Evolutionary conservation across 768 basidiomycete species (phyloP), one percentile per base, ranked within the genome.

Genomic region (Ramaria sp.): DNA sequence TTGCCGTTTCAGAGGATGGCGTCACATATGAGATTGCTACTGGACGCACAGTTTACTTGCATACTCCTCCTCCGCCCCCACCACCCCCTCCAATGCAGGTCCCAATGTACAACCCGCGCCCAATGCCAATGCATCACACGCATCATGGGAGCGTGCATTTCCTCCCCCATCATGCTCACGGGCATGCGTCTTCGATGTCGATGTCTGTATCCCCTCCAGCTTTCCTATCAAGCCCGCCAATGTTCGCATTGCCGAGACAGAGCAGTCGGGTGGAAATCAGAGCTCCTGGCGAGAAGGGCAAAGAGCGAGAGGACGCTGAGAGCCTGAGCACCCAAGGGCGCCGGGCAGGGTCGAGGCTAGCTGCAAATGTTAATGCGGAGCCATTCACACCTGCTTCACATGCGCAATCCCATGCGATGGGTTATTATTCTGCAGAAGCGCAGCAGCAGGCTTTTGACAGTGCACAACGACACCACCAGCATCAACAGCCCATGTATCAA

Each of bases 21-120:
- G 76, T 88, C 71, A 75, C 87, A n/a, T 91, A 84, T 65, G 89
- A 91, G 68, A 66, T 90, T 52, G 82, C 87, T 13, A 90, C 87
- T 4, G 90, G 90, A 41, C 87, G 86, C 39, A 80, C 87, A 11
- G 83, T 91, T 34, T 85, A 84, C 63, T 73, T 91, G 30, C 78
- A 82, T 60, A 70, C 68, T 11, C 59, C 67, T 1, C 62, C 63
- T 4, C 64, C 59, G 2, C 78, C 81, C 19, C 73, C 76, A 2
- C 74, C 76, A 30, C 57, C 46, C 47, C 52, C 47, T 19, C 52
- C 47, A 15, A 54, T 59, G 48, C 47, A 56, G 41, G 27, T 34
- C 3, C 24, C 54, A 7, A 76, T 86, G 73, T 86, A 80, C 64
- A 82, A 81, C 50, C 82, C 83, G 51, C 82, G 80, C n/a, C 83